Evolutionary conservation across 108 stramenopile genomes (phyloP), one percentile per base, ranked within the genome.

Genomic region (Discostella stelligeroides): DNA sequence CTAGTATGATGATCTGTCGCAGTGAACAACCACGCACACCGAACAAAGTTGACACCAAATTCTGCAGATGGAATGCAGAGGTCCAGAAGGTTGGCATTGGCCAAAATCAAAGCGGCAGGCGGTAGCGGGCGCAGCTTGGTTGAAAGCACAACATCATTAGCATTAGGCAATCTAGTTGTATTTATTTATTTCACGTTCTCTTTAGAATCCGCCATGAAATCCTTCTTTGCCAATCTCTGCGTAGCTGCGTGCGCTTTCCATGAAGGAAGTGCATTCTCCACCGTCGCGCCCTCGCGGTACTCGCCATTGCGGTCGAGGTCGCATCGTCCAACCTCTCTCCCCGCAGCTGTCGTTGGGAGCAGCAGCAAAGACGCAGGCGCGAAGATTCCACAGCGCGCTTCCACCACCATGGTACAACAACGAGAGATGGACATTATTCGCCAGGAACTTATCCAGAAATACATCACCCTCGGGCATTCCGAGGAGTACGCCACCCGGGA

Each of bases 371-470:
- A 54, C n/a, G 37, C 53, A 10, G 34, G 59, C 29, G 42, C 50
- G 11, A 64, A 63, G 39, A 49, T 48, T 27, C 27, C 47, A 42
- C 70, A 65, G 5, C 34, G 6, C 34, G 6, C 34, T 6, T 6
- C 34, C 1, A 64, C 60, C 46, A 67, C 70, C 23, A 40, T 79
- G 43, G 72, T 60, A 40, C 70, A 79, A 37, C 70, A 72, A 60
- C 24, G 60, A 13, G 77, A 79, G 63, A 53, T 79, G 48, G 66
- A 79, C 45, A 67, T 50, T 47, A 72, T 79, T 23, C 70, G 77
- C 25, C 48, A 55, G 20, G 77, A 79, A 60, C 70, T 79, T 27
- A 62, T 79, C 28, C 70, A 67, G 41, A 79, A 79, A 72, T 79
- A 79, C 50, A 65, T 79, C 20, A 39, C 69, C 21, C 29, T 79